Evolutionary conservation across 108 stramenopile species (phyloP).

Genomic region (Fragilaria crotonensis): DNA sequence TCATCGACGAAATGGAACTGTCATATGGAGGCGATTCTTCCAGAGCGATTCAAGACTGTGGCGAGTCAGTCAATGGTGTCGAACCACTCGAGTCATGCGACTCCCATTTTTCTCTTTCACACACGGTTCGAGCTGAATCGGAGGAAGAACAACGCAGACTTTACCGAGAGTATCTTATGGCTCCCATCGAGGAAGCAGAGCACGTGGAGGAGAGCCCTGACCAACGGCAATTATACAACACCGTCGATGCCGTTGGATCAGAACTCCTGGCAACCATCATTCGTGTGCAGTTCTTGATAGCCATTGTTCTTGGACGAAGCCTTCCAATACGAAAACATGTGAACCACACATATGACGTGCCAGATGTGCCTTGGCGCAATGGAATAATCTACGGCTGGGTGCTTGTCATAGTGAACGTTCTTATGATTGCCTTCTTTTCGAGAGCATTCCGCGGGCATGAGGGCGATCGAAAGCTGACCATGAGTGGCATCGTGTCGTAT

Average conservation of each 20-base stretch:
- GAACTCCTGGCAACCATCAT: conserved; percentile 7
- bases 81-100: too few species aligned
- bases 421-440: neutral
- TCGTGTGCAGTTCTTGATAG: conserved; percentile 12
- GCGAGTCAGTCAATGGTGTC: too few species aligned
- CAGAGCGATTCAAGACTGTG: too few species aligned
- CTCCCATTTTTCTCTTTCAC: too few species aligned
- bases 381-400: conserved; percentile 14
- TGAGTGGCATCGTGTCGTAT: conserved; percentile 15
- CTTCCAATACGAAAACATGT: conserved; percentile 16
- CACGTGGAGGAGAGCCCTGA: too few species aligned
- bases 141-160: too few species aligned
- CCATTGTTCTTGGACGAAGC: neutral
- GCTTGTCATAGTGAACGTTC: conserved; percentile 2
- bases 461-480: conserved; percentile 4
- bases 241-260: conserved; percentile 18
- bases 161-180: too few species aligned
- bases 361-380: conserved; percentile 11
- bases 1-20: too few species aligned
- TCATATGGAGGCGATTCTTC: too few species aligned
- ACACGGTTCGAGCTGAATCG: too few species aligned
- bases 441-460: neutral
- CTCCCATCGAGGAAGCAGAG: too few species aligned
- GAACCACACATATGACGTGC: conserved; percentile 12
- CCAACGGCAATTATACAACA: conserved; percentile 10